These are phyloP conservation scores for Eucalyptus pauciflora DNA, from an alignment of 345 rosid genomes.

Conservation along the genomic window DNA sequence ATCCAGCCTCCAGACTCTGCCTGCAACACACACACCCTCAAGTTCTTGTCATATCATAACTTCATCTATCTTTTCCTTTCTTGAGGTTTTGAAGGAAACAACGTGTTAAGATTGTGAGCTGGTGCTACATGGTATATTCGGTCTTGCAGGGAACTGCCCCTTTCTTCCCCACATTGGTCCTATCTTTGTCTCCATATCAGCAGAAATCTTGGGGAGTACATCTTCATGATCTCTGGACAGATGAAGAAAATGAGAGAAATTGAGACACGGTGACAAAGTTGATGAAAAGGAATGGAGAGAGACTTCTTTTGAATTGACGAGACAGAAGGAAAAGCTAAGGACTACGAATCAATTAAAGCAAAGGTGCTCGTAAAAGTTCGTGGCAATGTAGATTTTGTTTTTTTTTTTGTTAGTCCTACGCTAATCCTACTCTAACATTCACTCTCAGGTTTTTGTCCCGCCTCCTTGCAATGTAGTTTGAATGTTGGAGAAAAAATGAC, in stretches of 20 bases:
- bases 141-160: not conserved
- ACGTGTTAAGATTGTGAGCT: not conserved
- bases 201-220: not conserved
- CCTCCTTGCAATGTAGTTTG: too few species aligned
- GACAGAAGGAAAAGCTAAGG: not conserved
- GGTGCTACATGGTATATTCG: not conserved
- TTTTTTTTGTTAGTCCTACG: too few species aligned
- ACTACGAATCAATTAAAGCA: not conserved
- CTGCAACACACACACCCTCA: not conserved
- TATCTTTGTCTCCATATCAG: not conserved
- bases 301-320: not conserved
- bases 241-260: not conserved
- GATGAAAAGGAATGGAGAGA: not conserved
- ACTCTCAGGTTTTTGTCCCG: too few species aligned
- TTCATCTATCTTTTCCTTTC: not conserved
- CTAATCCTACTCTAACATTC: too few species aligned
- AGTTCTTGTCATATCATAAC: not conserved
- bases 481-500: not conserved
- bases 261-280: not conserved
- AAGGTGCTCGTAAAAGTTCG: not conserved
- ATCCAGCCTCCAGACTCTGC: not conserved
- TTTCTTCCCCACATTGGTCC: not conserved
- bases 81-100: not conserved
- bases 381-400: too few species aligned
- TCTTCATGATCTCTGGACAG: not conserved